Percentiles rank a stretch among this genome's conserved stretches.
phyloP scores from a whole-genome alignment of 345 rosid genomes.

The Lagerstroemia speciosa region DNA sequence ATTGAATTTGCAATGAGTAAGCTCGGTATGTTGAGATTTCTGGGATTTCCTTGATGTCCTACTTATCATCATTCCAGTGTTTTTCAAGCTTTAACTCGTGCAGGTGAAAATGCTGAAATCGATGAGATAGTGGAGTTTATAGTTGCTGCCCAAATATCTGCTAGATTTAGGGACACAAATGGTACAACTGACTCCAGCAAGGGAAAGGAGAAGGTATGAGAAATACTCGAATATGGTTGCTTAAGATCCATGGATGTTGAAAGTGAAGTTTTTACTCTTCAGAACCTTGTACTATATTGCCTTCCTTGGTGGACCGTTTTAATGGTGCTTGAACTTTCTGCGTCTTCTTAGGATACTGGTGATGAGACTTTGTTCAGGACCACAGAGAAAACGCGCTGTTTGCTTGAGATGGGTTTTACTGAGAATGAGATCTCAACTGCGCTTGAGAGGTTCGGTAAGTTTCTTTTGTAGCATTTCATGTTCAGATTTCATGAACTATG shows the following conservation, averaged over 20 bases:
- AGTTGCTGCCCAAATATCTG: slow-evolving; percentile 73
- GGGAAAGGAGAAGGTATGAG: slow-evolving; percentile 36
- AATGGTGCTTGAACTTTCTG: not conserved
- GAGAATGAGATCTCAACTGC: slow-evolving; percentile 75
- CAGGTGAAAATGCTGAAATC: slow-evolving; percentile 54
- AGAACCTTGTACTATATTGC: not conserved
- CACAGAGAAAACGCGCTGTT: slow-evolving; percentile 73
- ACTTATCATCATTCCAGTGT: not conserved
- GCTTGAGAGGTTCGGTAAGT: slow-evolving; percentile 72
- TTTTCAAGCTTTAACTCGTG: not conserved
- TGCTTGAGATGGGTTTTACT: slow-evolving; percentile 92
- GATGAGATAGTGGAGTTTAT: slow-evolving; percentile 78
- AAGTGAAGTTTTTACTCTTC: not conserved
- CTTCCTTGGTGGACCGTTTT: not conserved
- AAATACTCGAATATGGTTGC: not conserved
- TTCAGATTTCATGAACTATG: not conserved
- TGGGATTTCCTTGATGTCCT: not conserved
- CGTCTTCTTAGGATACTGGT: slow-evolving; percentile 30
- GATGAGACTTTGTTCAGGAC: slow-evolving; percentile 63
- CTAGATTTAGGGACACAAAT: slow-evolving; percentile 34
- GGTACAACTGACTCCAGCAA: slow-evolving; percentile 22
- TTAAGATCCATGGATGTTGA: not conserved
- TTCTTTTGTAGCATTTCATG: slow-evolving; percentile 2
- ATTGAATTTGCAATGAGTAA: slow-evolving; percentile 66
- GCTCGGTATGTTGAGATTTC: slow-evolving; percentile 44